These are phyloP conservation scores for Lactarius sanguifluus DNA, from an alignment of 768 basidiomycete species.

Conservation along the genomic window DNA sequence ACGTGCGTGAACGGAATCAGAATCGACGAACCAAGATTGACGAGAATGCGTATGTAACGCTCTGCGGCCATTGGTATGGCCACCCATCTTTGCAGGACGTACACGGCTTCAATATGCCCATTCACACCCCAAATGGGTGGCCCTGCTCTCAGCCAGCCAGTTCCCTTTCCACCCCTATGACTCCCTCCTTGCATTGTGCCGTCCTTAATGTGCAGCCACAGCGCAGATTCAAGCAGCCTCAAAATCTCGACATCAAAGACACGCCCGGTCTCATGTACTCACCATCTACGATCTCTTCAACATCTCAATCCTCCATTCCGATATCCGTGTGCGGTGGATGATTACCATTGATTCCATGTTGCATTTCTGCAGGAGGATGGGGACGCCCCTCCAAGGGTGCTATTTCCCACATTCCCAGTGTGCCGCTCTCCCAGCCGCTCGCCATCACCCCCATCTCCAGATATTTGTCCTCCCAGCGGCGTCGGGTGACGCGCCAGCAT, in stretches of 20 bases:
- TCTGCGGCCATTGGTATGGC: not conserved
- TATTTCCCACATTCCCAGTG: not conserved
- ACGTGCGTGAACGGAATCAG: too few relatives aligned
- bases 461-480: too few relatives aligned
- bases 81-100: not conserved
- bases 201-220: too few relatives aligned
- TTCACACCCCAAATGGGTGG: not conserved
- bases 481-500: too few relatives aligned
- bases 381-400: constrained; percentile 1
- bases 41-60: not conserved
- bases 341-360: constrained; percentile 5
- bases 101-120: not conserved
- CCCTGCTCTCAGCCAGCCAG: not conserved
- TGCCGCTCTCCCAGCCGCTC: not conserved
- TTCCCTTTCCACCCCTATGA: not conserved
- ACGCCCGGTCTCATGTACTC: constrained; percentile 15
- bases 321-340: not conserved
- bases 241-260: not conserved
- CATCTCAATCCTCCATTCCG: constrained; percentile 9
- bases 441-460: too few relatives aligned
- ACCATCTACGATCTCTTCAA: constrained; percentile 16
- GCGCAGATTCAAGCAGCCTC: not conserved
- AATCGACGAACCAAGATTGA: not conserved
- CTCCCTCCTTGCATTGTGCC: not conserved
- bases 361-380: not conserved